Base-by-base conservation (phyloP, 345 rosid species). In the Lenwebbia sp. region DNA sequence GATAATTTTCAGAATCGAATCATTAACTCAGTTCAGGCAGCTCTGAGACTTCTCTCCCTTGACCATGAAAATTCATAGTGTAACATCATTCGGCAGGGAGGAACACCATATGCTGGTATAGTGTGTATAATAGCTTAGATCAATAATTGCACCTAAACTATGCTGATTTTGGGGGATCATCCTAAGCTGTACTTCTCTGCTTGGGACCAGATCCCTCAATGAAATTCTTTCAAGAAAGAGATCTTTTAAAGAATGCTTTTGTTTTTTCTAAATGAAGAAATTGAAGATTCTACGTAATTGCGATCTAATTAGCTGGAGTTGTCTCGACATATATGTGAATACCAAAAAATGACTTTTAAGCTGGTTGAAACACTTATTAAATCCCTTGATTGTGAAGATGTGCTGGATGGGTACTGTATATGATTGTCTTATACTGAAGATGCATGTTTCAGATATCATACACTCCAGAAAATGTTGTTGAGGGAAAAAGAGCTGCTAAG, bases 401-500 rank as follows among this genome's bases (percentile, higher is more conserved):
- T 2, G 6, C 47, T 11, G 23, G 47, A 70, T 37, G 47, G 78
- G 47, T 70, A 70, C 13, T 37, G 22, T 19, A 37, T 37, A 41
- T 70, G 78, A 70, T 37, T 70, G 81, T 21, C 81, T 70, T 37
- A 37, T 70, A 70, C 47, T 70, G 81, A 33, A 10, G 47, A 70
- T 70, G 49, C 33, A 9, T 83, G 60, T 53, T 83, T 52, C 40
- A 52, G 99, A 89, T 95, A 86, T 85, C 95, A 54, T 97, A 95
- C 91, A 93, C 96, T 86, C 89, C 96, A 41, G 96, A 94, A 86
- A 96, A 95, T 82, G 96, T 95, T 50, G 86, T 92, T 21, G 98
- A 96, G 92, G 99, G 99, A 81, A 97, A 97, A 88, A 89, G 90
- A 90, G 99, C 98, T 82, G 97, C 98, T 53, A 97, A 96, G 88